These are phyloP conservation scores for Closterium sp. DNA, from an alignment of 139 green algal species.

Conservation along the genomic window DNA sequence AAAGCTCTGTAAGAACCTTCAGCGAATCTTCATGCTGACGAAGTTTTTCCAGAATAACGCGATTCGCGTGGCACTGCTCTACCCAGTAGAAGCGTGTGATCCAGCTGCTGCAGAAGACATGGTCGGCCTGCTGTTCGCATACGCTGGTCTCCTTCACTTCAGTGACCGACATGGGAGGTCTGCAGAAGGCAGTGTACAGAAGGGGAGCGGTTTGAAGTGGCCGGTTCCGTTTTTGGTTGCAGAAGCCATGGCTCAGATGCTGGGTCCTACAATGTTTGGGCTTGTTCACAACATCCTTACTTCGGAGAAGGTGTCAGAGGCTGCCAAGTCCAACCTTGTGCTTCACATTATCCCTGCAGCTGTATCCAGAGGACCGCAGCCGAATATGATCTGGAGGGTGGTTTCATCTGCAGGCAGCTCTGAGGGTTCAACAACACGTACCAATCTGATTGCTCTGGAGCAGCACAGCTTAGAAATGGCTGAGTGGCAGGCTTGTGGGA, in stretches of 20 bases:
- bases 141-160: neutral
- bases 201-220: neutral
- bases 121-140: neutral
- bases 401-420: neutral
- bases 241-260: neutral
- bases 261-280: neutral
- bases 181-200: neutral
- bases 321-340: neutral
- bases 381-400: neutral
- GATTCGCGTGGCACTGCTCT: neutral
- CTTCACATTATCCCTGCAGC: neutral
- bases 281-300: neutral
- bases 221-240: neutral
- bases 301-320: neutral
- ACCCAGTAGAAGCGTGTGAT: neutral
- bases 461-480: neutral
- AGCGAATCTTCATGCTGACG: neutral
- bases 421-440: neutral
- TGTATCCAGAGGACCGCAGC: neutral
- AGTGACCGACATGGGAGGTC: neutral
- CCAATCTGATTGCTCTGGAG: neutral
- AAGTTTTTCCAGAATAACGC: neutral
- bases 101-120: neutral
- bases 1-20: neutral
- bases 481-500: neutral